Evolutionary conservation across 2,329 filamentous ascomycete genomes (phyloP).

Genomic region (Aureobasidium subglaciale): DNA sequence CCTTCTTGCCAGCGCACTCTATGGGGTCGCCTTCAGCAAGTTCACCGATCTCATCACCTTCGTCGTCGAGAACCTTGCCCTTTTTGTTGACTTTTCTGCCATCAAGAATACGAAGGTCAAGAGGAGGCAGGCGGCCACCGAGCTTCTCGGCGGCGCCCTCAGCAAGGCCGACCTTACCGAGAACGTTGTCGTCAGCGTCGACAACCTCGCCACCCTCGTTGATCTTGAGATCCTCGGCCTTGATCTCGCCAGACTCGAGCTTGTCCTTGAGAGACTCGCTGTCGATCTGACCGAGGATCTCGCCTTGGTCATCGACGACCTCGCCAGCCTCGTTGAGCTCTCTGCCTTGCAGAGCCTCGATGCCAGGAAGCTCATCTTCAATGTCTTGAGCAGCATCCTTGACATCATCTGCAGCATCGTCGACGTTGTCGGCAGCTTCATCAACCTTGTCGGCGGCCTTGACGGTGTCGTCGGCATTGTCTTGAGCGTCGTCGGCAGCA

Average conservation of each 20-base stretch:
- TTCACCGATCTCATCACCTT: conserved; percentile 46
- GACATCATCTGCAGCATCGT: conserved; percentile 26
- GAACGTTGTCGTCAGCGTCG: conserved; percentile 44
- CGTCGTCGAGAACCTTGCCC: conserved; percentile 45
- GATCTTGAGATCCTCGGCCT: conserved; percentile 43
- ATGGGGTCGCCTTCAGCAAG: conserved; percentile 40
- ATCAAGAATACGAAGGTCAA: conserved; percentile 43
- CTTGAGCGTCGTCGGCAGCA: conserved; percentile 26
- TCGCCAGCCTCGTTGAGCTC: conserved; percentile 45
- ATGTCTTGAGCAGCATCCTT: conserved; percentile 30
- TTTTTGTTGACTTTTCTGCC: conserved; percentile 53
- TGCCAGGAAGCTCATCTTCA: conserved; percentile 44
- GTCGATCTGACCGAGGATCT: conserved; percentile 43
- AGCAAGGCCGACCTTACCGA: conserved; percentile 44
- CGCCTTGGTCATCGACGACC: conserved; percentile 42
- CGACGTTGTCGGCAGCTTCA: conserved; percentile 22
- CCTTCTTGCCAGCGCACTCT: conserved; percentile 40
- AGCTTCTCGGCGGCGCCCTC: conserved; percentile 43
- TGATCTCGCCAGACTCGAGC: conserved; percentile 32
- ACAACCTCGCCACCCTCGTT: conserved; percentile 46
- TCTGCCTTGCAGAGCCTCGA: conserved; percentile 46
- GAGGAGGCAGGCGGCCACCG: conserved; percentile 32
- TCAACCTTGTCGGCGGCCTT: conserved; percentile 26
- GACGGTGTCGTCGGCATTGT: conserved; percentile 27
- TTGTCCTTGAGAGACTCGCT: conserved; percentile 30